phyloP scores from a whole-genome alignment of 2,329 filamentous ascomycete species.

The Orbilia oligospora region DNA sequence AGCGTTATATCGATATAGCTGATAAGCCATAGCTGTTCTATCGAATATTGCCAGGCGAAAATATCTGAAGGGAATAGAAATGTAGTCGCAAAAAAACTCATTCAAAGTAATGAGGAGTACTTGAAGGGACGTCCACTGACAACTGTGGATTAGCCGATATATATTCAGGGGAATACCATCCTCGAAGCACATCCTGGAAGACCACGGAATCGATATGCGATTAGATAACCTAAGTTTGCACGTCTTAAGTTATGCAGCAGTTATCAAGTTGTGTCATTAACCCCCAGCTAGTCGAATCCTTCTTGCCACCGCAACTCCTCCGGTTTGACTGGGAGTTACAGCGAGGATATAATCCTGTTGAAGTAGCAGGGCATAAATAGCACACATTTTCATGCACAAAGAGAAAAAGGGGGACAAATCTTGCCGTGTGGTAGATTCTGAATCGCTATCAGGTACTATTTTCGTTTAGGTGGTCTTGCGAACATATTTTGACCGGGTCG shows the following conservation, averaged over 20 bases:
- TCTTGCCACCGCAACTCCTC: background rate
- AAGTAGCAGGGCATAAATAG: constrained; percentile 5
- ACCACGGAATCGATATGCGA: background rate
- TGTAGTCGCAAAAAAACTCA: background rate
- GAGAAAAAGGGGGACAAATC: background rate
- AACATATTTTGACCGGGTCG: background rate
- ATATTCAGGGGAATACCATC: constrained; percentile 10
- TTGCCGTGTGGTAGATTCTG: background rate
- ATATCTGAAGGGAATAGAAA: background rate
- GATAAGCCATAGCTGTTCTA: background rate
- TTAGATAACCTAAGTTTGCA: background rate
- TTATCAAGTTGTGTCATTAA: background rate
- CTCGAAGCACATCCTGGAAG: constrained; percentile 12
- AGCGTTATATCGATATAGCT: constrained; percentile 23
- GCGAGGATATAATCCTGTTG: constrained; percentile 1
- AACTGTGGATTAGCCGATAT: background rate
- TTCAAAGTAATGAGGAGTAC: background rate
- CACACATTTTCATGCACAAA: background rate
- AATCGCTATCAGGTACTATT: background rate
- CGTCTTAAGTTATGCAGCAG: background rate
- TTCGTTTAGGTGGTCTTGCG: background rate
- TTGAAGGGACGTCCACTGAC: background rate
- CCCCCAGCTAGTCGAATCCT: background rate
- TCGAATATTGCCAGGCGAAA: background rate
- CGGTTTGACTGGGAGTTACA: background rate